Percentiles rank a stretch among this genome's conserved stretches.
phyloP scores from a whole-genome alignment of 2,329 filamentous ascomycete genomes.

The Lecanosticta acicola region DNA sequence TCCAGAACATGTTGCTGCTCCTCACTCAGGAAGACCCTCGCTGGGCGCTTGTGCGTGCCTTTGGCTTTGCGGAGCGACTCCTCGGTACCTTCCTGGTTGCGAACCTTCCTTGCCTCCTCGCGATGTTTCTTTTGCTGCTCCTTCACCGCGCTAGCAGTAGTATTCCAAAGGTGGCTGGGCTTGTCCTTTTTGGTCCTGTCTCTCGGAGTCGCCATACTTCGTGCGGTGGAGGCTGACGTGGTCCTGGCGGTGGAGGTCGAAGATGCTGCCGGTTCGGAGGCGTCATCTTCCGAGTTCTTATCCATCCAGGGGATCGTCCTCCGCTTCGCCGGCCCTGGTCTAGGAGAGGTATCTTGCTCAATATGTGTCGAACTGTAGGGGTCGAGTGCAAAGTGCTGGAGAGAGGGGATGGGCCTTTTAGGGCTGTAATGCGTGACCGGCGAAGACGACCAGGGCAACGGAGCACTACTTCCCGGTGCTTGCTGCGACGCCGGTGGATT shows the following conservation, averaged over 20 bases:
- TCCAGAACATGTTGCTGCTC: conserved; percentile 82
- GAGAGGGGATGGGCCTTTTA: conserved; percentile 8
- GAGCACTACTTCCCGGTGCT: conserved; percentile 48
- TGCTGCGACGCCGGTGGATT: conserved; percentile 29
- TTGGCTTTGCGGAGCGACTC: conserved; percentile 46
- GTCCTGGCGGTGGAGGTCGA: neutral
- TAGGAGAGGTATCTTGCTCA: conserved; percentile 13
- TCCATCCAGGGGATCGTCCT: conserved; percentile 58
- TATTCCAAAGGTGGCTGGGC: conserved; percentile 59
- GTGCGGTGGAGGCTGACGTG: neutral
- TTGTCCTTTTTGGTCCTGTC: conserved; percentile 34
- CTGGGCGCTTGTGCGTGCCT: conserved; percentile 43
- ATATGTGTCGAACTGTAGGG: conserved; percentile 1
- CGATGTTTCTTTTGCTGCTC: conserved; percentile 70
- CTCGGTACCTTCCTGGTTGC: conserved; percentile 38
- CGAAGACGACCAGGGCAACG: conserved; percentile 63
- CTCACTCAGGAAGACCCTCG: conserved; percentile 67
- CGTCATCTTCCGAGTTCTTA: conserved; percentile 24
- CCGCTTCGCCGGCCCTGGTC: conserved; percentile 50
- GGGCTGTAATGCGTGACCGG: conserved; percentile 35
- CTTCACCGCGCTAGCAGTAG: conserved; percentile 67
- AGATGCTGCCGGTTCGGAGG: conserved; percentile 8
- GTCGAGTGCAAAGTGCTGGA: conserved; percentile 19
- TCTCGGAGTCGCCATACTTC: conserved; percentile 2
- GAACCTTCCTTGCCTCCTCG: conserved; percentile 52